phyloP scores from a whole-genome alignment of 1,284 basidiomycete genomes.

The Cryptococcus sp. region DNA sequence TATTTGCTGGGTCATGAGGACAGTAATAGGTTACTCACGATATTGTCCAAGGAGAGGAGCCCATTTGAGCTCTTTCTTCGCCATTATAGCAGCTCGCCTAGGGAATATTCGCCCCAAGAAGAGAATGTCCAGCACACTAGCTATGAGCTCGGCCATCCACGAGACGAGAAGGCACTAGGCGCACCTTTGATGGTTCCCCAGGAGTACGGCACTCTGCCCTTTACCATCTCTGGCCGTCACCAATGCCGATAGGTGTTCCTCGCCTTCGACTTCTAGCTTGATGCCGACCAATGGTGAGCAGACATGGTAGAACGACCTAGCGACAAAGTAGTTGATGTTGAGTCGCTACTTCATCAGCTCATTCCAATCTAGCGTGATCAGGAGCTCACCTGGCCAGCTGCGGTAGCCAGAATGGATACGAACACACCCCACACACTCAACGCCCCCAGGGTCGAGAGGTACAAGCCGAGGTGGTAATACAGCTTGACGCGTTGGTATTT shows the following conservation, averaged over 20 bases:
- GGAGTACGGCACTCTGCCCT: slow-evolving; percentile 55
- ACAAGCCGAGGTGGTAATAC: slow-evolving; percentile 68
- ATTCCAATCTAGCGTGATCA: neutral
- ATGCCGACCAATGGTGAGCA: slow-evolving; percentile 65
- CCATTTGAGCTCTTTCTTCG: slow-evolving; percentile 86
- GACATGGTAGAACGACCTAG: slow-evolving; percentile 73
- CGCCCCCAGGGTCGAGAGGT: slow-evolving; percentile 66
- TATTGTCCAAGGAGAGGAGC: slow-evolving; percentile 83
- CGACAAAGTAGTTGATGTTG: slow-evolving; percentile 82
- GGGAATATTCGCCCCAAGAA: slow-evolving; percentile 85
- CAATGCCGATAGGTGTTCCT: slow-evolving; percentile 61
- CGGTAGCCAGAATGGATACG: slow-evolving; percentile 62
- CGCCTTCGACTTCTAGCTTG: slow-evolving; percentile 73
- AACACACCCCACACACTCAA: slow-evolving; percentile 72
- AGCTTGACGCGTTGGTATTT: slow-evolving; percentile 38
- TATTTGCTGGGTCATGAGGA: neutral
- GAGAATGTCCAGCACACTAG: slow-evolving; percentile 74
- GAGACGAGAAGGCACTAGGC: slow-evolving; percentile 1
- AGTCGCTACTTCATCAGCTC: slow-evolving; percentile 50
- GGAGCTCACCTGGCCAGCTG: slow-evolving; percentile 55
- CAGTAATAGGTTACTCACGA: slow-evolving; percentile 44
- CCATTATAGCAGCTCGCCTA: slow-evolving; percentile 76
- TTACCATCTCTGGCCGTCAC: slow-evolving; percentile 52
- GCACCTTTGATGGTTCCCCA: slow-evolving; percentile 84
- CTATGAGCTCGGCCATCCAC: neutral